Conservation (phyloP, 2,329 filamentous ascomycete species). For the Fusarium pseudograminearum region DNA sequence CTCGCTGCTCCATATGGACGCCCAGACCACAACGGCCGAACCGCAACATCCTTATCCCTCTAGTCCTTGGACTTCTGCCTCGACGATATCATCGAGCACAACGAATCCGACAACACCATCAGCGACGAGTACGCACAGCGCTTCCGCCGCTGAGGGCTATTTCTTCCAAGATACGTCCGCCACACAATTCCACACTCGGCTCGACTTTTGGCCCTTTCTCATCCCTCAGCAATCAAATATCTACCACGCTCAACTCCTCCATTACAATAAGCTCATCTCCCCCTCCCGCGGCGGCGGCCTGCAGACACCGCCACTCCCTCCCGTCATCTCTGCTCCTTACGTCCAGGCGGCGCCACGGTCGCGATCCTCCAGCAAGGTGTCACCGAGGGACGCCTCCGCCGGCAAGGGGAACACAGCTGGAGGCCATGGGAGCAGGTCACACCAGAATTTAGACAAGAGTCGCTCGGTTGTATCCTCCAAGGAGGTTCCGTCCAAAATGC, state of each 20-base stretch:
- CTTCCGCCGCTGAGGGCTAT: conserved; percentile 50
- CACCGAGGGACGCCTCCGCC: conserved; percentile 63
- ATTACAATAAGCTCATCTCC: conserved; percentile 75
- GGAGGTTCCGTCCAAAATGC: conserved; percentile 65
- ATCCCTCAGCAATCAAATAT: conserved; percentile 69
- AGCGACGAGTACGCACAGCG: conserved; percentile 45
- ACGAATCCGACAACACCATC: conserved; percentile 45
- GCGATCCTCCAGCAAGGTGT: conserved; percentile 71
- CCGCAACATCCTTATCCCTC: conserved; percentile 55
- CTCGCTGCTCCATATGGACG: conserved; percentile 56
- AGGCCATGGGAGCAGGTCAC: conserved; percentile 74
- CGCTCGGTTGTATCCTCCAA: conserved; percentile 72
- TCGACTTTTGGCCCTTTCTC: conserved; percentile 69
- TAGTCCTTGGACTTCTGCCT: conserved; percentile 49
- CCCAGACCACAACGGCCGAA: conserved; percentile 54
- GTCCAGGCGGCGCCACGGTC: conserved; percentile 68
- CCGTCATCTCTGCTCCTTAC: conserved; percentile 67
- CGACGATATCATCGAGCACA: conserved; percentile 47
- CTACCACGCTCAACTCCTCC: conserved; percentile 71
- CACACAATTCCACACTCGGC: conserved; percentile 56
- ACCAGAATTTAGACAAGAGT: conserved; percentile 69
- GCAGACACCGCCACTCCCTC: conserved; percentile 67
- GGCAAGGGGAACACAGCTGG: conserved; percentile 63
- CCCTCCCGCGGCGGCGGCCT: conserved; percentile 67
- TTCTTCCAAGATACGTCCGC: conserved; percentile 49